Conservation (phyloP, 495 filamentous ascomycete genomes). For the Annulohypoxylon bovei region DNA sequence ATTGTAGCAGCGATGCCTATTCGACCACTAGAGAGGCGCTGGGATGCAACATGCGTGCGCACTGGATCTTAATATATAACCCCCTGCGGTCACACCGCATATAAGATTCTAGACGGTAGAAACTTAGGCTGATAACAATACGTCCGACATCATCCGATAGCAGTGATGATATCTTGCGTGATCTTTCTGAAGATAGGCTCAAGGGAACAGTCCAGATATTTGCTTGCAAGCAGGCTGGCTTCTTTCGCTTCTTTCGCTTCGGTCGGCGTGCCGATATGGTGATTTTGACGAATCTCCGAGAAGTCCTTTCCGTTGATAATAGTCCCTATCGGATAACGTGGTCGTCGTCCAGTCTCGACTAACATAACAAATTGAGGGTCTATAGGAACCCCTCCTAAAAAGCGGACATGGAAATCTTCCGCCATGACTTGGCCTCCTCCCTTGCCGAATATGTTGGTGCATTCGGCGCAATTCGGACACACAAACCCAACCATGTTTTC, state of each 20-base stretch:
- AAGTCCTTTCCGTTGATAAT: constrained; percentile 59
- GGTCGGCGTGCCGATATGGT: constrained; percentile 32
- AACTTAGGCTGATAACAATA: constrained; percentile 45
- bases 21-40: constrained; percentile 11
- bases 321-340: constrained; percentile 61
- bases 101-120: constrained; percentile 22
- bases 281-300: constrained; percentile 42
- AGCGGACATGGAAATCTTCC: constrained; percentile 80
- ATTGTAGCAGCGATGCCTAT: not conserved
- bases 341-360: constrained; percentile 62
- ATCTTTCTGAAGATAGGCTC: constrained; percentile 77
- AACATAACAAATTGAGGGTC: constrained; percentile 73
- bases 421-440: constrained; percentile 94
- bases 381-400: constrained; percentile 88
- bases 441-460: constrained; percentile 89
- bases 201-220: constrained; percentile 82
- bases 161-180: constrained; percentile 62
- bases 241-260: constrained; percentile 57
- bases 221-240: constrained; percentile 72
- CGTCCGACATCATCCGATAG: constrained; percentile 51
- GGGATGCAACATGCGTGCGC: constrained; percentile 15
- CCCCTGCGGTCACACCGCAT: constrained; percentile 32
- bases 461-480: constrained; percentile 93
- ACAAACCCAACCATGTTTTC: constrained; percentile 99
- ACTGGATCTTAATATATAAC: constrained; percentile 34